Percentiles rank a stretch among this genome's conserved stretches.
These are phyloP conservation scores for Nigrospora osmanthi DNA, from an alignment of 2,329 filamentous ascomycete genomes.

Conservation along the genomic window DNA sequence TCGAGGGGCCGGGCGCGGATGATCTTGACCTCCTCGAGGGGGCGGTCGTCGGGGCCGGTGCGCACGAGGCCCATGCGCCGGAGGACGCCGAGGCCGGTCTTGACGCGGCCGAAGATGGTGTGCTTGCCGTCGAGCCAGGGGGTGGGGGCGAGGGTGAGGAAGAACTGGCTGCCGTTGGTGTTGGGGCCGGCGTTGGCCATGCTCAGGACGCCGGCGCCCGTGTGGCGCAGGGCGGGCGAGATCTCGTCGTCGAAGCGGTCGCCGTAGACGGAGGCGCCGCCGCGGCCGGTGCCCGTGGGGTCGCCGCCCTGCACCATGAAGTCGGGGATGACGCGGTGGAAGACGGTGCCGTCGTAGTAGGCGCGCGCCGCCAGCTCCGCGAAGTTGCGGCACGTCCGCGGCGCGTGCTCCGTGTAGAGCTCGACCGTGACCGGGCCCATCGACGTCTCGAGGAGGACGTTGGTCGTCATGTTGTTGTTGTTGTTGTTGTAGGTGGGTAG, in stretches of 20 bases:
- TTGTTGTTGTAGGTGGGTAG: no score
- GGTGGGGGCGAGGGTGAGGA: conserved; percentile 96
- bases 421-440: conserved; percentile 84
- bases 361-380: conserved; percentile 81
- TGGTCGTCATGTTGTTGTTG: conserved; percentile 56
- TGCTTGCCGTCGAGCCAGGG: conserved; percentile 95
- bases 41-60: conserved; percentile 76
- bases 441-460: conserved; percentile 74
- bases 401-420: conserved; percentile 84
- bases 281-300: conserved; percentile 79
- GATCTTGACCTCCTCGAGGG: conserved; percentile 95
- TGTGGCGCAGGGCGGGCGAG: conserved; percentile 71
- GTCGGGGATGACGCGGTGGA: conserved; percentile 93
- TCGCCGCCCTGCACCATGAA: conserved; percentile 96
- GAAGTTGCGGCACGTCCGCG: conserved; percentile 87
- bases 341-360: conserved; percentile 97
- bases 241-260: conserved; percentile 91
- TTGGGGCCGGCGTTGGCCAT: conserved; percentile 97
- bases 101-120: conserved; percentile 87
- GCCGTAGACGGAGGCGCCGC: conserved; percentile 90
- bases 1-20: conserved; percentile 30
- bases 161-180: conserved; percentile 95
- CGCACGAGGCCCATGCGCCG: conserved; percentile 90
- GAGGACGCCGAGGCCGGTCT: conserved; percentile 87
- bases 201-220: conserved; percentile 91